Conservation (phyloP, 331 rosid genomes). For the Dryas integrifolia region DNA sequence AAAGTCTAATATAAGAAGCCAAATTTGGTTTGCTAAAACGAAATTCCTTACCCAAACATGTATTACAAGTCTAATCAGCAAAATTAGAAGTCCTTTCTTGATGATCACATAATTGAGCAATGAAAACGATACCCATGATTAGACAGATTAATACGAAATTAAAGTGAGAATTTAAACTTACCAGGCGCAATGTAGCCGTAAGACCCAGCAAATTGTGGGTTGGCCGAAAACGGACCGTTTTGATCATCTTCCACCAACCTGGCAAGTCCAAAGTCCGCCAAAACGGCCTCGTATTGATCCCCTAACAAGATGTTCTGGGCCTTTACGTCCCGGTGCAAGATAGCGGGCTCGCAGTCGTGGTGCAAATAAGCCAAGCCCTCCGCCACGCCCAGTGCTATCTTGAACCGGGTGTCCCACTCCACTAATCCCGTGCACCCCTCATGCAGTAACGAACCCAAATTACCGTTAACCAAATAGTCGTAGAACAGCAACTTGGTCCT, state of each 20-base stretch:
- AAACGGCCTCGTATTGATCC: slow-evolving; percentile 68
- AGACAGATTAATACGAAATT: not conserved
- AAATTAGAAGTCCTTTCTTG: not conserved
- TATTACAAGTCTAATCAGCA: not conserved
- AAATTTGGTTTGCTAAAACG: not conserved
- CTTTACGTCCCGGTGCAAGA: slow-evolving; percentile 90
- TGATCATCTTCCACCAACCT: slow-evolving; percentile 53
- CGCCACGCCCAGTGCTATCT: slow-evolving; percentile 77
- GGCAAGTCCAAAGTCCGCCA: slow-evolving; percentile 89
- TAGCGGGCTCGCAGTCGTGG: slow-evolving; percentile 87
- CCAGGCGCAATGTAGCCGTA: slow-evolving; percentile 97
- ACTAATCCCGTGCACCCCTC: slow-evolving; percentile 59
- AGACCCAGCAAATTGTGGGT: slow-evolving; percentile 78
- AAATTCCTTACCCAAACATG: not conserved
- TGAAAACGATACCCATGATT: not conserved
- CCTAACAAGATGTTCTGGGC: slow-evolving; percentile 61
- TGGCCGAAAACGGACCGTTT: slow-evolving; percentile 43
- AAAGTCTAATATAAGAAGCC: not conserved
- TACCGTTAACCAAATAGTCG: slow-evolving; percentile 61
- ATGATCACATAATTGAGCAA: not conserved
- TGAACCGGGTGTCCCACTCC: slow-evolving; percentile 87
- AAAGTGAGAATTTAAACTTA: slow-evolving; percentile 9
- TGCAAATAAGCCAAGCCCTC: slow-evolving; percentile 81
- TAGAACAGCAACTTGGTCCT: slow-evolving; percentile 65
- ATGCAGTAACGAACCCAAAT: slow-evolving; percentile 52